Conservation (phyloP, 768 basidiomycete genomes). For the Leccinum fibrillosum region DNA sequence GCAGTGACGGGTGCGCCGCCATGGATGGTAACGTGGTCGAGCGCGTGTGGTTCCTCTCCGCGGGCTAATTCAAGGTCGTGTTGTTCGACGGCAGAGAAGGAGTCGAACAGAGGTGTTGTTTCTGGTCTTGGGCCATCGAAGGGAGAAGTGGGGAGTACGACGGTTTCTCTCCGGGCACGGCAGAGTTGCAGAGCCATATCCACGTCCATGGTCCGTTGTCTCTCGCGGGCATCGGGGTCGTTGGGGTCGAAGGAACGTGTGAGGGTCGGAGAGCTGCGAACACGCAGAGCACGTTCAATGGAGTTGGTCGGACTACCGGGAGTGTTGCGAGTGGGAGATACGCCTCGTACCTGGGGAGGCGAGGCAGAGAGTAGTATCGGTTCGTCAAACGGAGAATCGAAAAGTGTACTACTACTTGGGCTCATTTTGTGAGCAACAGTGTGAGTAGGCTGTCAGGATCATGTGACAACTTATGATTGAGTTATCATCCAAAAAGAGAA, state of each 20-base stretch:
- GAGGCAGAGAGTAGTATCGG: slow-evolving; percentile 35
- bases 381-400: slow-evolving; percentile 36
- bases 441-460: not conserved
- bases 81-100: slow-evolving; percentile 49
- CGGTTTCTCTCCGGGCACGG: slow-evolving; percentile 63
- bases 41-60: slow-evolving; percentile 23
- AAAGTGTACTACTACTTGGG: slow-evolving; percentile 27
- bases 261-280: slow-evolving; percentile 62
- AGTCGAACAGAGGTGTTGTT: slow-evolving; percentile 35
- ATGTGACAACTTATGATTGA: not conserved
- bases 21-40: slow-evolving; percentile 12
- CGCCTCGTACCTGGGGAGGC: slow-evolving; percentile 38
- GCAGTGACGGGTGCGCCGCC: slow-evolving; percentile 2
- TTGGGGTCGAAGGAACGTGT: slow-evolving; percentile 61
- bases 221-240: slow-evolving; percentile 75
- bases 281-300: slow-evolving; percentile 38
- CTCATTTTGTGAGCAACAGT: not conserved
- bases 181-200: slow-evolving; percentile 87
- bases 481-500: not conserved
- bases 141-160: slow-evolving; percentile 37
- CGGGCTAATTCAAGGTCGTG: slow-evolving; percentile 43
- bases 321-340: slow-evolving; percentile 37
- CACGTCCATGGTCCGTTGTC: slow-evolving; percentile 91
- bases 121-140: slow-evolving; percentile 31
- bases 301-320: slow-evolving; percentile 37